Evolutionary conservation across 768 basidiomycete genomes (phyloP).

Genomic region (Lyophyllum semitale): DNA sequence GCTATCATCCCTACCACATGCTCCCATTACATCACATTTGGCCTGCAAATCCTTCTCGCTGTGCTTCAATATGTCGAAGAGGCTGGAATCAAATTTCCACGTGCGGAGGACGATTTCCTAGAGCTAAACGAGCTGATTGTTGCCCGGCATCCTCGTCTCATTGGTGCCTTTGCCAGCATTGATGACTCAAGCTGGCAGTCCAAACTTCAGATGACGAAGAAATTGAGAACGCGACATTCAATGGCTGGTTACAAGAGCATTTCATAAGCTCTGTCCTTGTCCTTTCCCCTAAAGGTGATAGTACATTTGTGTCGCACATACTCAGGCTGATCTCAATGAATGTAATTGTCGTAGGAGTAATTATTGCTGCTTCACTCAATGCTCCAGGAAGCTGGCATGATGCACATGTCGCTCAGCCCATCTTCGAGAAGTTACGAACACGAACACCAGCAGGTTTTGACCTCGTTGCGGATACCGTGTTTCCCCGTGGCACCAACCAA

Average conservation of each 20-base stretch:
- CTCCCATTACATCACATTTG: conserved; percentile 37
- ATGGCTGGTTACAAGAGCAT: conserved; percentile 43
- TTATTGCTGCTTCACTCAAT: conserved; percentile 36
- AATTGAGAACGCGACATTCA: too few species aligned
- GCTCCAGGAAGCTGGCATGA: conserved; percentile 46
- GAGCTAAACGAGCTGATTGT: conserved; percentile 24
- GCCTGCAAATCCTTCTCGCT: conserved; percentile 27
- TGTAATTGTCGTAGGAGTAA: conserved; percentile 25
- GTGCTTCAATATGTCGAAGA: conserved; percentile 29
- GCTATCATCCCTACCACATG: conserved; percentile 40
- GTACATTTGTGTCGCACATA: too few species aligned
- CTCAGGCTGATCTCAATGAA: conserved; percentile 1
- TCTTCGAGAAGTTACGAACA: conserved; percentile 28
- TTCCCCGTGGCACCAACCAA: conserved; percentile 20
- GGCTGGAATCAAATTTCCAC: conserved; percentile 29
- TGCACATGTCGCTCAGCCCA: conserved; percentile 30
- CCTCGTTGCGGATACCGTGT: conserved; percentile 39
- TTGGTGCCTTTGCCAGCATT: conserved; percentile 42
- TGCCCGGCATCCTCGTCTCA: conserved; percentile 28
- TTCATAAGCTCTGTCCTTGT: conserved; percentile 36
- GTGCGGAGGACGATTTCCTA: conserved; percentile 24
- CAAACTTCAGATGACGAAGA: conserved; percentile 37
- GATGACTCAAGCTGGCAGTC: conserved; percentile 40
- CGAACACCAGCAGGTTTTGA: conserved; percentile 30
- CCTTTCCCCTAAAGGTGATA: conserved; percentile 28